Conservation (phyloP, 148 eudicot species). For the Diospyros kaki region DNA sequence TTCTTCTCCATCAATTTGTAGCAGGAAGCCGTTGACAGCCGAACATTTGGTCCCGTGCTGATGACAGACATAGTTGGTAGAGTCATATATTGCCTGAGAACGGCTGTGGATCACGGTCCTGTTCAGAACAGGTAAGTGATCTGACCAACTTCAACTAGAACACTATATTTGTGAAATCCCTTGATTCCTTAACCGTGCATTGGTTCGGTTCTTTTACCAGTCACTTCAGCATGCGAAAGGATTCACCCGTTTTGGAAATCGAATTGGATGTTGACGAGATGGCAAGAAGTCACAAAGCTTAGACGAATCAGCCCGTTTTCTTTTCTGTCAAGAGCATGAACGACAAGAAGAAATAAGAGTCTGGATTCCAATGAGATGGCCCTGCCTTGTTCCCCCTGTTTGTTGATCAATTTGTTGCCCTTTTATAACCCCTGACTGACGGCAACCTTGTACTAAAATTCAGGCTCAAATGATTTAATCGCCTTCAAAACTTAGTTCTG, state of each 20-base stretch:
- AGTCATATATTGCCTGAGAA: slow-evolving; percentile 76
- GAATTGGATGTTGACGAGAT: slow-evolving; percentile 95
- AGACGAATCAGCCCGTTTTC: too few species aligned
- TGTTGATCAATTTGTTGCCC: too few species aligned
- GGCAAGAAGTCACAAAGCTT: slow-evolving; percentile 70
- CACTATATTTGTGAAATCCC: neutral
- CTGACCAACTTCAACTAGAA: neutral
- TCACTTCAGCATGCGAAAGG: slow-evolving; percentile 37
- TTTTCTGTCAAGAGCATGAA: too few species aligned
- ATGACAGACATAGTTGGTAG: slow-evolving; percentile 77
- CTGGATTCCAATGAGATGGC: too few species aligned
- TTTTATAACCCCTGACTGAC: too few species aligned
- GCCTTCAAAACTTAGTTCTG: too few species aligned
- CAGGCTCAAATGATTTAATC: too few species aligned
- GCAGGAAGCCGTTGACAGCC: slow-evolving; percentile 93
- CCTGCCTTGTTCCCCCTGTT: too few species aligned
- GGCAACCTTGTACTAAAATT: too few species aligned
- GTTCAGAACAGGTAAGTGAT: slow-evolving; percentile 70
- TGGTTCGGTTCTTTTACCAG: slow-evolving; percentile 22
- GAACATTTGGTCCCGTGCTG: slow-evolving; percentile 72
- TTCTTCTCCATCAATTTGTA: neutral
- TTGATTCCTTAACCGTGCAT: neutral
- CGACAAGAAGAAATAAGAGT: too few species aligned
- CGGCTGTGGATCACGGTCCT: slow-evolving; percentile 91
- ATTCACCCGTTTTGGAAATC: slow-evolving; percentile 64